phyloP scores from a whole-genome alignment of 176 grass and related monocot genomes.

The Eleusine indica region DNA sequence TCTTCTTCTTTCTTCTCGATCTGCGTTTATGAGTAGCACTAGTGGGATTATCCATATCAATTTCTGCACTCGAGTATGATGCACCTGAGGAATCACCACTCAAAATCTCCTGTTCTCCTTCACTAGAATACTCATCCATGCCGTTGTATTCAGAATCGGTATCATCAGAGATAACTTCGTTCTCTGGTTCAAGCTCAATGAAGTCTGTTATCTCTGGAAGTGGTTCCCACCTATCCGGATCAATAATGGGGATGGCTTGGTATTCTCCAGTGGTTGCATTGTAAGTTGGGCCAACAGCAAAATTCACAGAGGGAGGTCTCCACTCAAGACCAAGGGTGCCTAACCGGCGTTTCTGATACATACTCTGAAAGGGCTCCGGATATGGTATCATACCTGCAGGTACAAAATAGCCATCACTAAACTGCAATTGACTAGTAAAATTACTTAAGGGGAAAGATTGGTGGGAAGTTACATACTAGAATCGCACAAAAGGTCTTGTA shows the following conservation, averaged over 20 bases:
- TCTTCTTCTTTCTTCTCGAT: conserved; percentile 83
- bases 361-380: conserved; percentile 91
- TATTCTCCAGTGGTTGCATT: conserved; percentile 91
- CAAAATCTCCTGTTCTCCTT: conserved; percentile 69
- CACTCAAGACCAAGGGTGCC: conserved; percentile 90
- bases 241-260: conserved; percentile 84
- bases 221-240: conserved; percentile 93
- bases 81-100: conserved; percentile 59
- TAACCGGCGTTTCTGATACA: conserved; percentile 84
- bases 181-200: conserved; percentile 81
- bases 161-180: conserved; percentile 86
- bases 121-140: conserved; percentile 77
- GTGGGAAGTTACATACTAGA: conserved; percentile 59
- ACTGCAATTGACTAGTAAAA: conserved; percentile 24
- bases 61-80: conserved; percentile 68
- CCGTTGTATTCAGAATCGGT: conserved; percentile 97
- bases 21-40: conserved; percentile 57
- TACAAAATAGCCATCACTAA: conserved; percentile 33
- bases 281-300: conserved; percentile 91
- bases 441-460: background rate
- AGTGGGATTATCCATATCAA: conserved; percentile 46
- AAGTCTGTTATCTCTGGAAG: conserved; percentile 81
- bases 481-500: conserved; percentile 94
- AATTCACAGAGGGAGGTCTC: conserved; percentile 80
- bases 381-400: conserved; percentile 95